Conservation (phyloP, 176 grass and related monocot species). For the sorghum (Sorghum bicolor) region Sorghum_bicolor_NCBIv3 NC_012870.2:73469501-73470000, state of each 20-base stretch:
- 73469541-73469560: not conserved
- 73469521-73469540: not conserved
- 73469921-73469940: slow-evolving; percentile 91
- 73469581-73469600: not conserved
- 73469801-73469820: not conserved
- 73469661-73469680: not conserved
- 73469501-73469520: not conserved
- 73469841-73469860: not conserved
- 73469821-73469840: not conserved
- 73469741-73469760: slow-evolving; percentile 93
- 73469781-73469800: not conserved
- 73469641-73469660: not conserved
- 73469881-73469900: slow-evolving; percentile 90
- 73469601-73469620: not conserved
- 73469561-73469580: not conserved
- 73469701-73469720: slow-evolving; percentile 91
- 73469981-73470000: not conserved
- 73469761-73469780: not conserved
- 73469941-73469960: slow-evolving; percentile 56
- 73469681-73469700: slow-evolving; percentile 32
- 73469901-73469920: slow-evolving; percentile 95
- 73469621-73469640: not conserved
- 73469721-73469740: slow-evolving; percentile 83
- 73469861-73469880: slow-evolving; percentile 62
- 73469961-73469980: not conserved